phyloP scores from a whole-genome alignment of 208 protist genomes.

The Acanthamoeba culbertsoni region DNA sequence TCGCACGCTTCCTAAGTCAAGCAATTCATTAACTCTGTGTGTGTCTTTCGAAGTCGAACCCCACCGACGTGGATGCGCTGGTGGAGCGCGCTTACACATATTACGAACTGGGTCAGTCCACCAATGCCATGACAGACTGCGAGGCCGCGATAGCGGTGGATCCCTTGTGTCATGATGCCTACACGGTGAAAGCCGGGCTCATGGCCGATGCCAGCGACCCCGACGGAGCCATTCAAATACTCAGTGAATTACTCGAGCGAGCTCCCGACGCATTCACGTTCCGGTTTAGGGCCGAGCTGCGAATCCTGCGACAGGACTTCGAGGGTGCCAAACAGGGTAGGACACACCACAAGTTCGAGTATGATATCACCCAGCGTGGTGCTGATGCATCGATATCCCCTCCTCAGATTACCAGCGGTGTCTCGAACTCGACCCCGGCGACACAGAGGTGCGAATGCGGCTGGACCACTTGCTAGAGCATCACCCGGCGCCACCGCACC shows the following conservation, averaged over 20 bases:
- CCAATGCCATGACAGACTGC: neutral
- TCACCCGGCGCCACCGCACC: neutral
- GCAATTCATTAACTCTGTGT: neutral
- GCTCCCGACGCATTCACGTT: neutral
- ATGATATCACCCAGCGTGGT: too few species aligned
- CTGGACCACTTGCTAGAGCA: neutral
- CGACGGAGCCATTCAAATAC: neutral
- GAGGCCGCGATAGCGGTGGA: neutral
- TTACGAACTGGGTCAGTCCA: neutral
- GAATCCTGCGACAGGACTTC: neutral
- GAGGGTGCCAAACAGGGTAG: neutral
- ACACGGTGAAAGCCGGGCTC: neutral
- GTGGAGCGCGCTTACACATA: neutral
- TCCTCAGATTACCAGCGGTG: neutral
- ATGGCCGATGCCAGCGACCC: neutral
- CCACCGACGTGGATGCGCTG: neutral
- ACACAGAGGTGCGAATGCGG: neutral
- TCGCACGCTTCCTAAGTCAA: neutral
- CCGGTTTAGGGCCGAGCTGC: neutral
- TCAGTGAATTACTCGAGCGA: neutral
- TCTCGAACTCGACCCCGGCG: neutral
- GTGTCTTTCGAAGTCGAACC: neutral
- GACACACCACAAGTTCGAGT: too few species aligned
- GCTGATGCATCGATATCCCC: too few species aligned
- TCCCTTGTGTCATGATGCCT: neutral